A percentile compares a stretch with the other conserved stretches of the same genome.
Evolutionary conservation across 2,329 filamentous ascomycete genomes (phyloP).

Genomic region (Stemphylium beticola): DNA sequence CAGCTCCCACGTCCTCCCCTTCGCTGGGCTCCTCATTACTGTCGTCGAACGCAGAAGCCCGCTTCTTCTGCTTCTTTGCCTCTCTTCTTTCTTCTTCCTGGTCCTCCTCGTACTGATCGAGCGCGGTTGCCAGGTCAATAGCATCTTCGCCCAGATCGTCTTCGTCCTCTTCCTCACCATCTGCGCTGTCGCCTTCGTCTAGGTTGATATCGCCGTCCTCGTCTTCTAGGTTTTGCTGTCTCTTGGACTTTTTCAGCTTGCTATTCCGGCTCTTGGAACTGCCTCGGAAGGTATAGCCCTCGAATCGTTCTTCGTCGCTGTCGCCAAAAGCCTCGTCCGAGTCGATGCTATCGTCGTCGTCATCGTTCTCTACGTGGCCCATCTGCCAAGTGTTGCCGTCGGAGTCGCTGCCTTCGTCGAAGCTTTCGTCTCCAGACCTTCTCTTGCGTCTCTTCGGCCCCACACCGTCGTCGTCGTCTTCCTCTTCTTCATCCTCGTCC

Average conservation of each 20-base stretch:
- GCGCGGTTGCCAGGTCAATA: slow-evolving; percentile 67
- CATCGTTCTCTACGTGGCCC: slow-evolving; percentile 68
- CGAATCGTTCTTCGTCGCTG: slow-evolving; percentile 85
- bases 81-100: slow-evolving; percentile 39
- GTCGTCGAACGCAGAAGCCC: slow-evolving; percentile 52
- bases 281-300: slow-evolving; percentile 74
- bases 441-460: slow-evolving; percentile 41
- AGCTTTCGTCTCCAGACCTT: slow-evolving; percentile 57
- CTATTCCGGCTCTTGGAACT: slow-evolving; percentile 59
- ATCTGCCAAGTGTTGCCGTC: slow-evolving; percentile 86
- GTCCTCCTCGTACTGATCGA: slow-evolving; percentile 57
- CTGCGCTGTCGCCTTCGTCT: slow-evolving; percentile 53
- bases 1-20: slow-evolving; percentile 52
- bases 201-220: slow-evolving; percentile 51
- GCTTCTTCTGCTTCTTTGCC: slow-evolving; percentile 44
- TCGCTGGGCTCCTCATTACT: slow-evolving; percentile 62
- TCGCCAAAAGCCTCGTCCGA: slow-evolving; percentile 86
- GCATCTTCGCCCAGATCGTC: slow-evolving; percentile 69
- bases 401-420: slow-evolving; percentile 79
- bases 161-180: slow-evolving; percentile 62
- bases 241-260: slow-evolving; percentile 49
- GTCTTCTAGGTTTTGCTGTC: slow-evolving; percentile 30
- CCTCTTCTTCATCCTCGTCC: slow-evolving; percentile 51
- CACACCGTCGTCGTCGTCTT: slow-evolving; percentile 34
- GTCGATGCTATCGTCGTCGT: slow-evolving; percentile 72